phyloP scores from a whole-genome alignment of 139 green algal genomes.

The Axilococcus clingmanii region DNA sequence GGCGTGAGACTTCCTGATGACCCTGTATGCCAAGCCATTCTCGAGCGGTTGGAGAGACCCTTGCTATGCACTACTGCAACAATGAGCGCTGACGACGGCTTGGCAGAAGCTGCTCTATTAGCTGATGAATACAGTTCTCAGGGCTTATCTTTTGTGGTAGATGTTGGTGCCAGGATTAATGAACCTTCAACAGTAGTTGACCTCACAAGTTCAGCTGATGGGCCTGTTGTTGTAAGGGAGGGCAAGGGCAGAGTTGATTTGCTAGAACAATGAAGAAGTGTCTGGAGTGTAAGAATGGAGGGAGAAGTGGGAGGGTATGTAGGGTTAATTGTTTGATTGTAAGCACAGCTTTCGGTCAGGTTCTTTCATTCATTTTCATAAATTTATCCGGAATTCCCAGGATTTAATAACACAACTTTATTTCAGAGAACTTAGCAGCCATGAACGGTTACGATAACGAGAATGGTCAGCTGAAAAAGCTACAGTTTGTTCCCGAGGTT shows the following conservation, averaged over 20 bases:
- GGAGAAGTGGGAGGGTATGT: no score
- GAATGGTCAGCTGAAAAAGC: slow-evolving; percentile 7
- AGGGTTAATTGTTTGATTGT: no score
- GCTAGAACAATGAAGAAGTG: not conserved
- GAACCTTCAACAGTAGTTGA: slow-evolving; percentile 65
- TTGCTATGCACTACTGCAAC: slow-evolving; percentile 59
- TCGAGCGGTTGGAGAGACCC: slow-evolving; percentile 48
- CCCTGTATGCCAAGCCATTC: slow-evolving; percentile 40
- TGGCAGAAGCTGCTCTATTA: slow-evolving; percentile 54
- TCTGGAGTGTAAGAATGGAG: no score
- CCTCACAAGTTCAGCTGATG: slow-evolving; percentile 35
- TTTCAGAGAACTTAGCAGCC: no score
- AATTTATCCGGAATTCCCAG: no score
- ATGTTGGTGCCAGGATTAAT: slow-evolving; percentile 30
- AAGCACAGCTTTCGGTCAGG: no score
- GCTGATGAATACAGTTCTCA: slow-evolving; percentile 50
- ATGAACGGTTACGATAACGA: not conserved
- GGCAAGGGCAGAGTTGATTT: slow-evolving; percentile 56
- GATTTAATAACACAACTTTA: no score
- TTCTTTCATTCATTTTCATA: no score
- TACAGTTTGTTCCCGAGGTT: slow-evolving; percentile 15
- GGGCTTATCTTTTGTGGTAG: slow-evolving; percentile 77
- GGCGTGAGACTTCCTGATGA: slow-evolving; percentile 64
- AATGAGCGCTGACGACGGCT: slow-evolving; percentile 11
- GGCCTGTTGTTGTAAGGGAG: slow-evolving; percentile 44